Conservation (phyloP, 257 asterid species). For the Solanum infundibuliforme region DNA sequence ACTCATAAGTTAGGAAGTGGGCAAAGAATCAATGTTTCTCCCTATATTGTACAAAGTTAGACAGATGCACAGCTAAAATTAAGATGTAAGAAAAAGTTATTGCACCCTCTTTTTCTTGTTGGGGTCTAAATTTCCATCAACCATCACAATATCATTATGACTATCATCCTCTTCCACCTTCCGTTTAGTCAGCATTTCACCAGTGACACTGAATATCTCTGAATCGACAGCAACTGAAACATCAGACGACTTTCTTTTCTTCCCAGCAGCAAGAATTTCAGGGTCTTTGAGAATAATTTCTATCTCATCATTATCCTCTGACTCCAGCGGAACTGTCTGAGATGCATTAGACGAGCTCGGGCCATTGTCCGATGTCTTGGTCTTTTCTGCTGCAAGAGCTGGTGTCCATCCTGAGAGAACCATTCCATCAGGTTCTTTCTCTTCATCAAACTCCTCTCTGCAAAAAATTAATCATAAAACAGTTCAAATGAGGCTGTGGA, state of each 20-base stretch:
- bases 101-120: constrained; percentile 40
- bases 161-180: constrained; percentile 26
- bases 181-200: constrained; percentile 24
- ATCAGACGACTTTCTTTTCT: constrained; percentile 56
- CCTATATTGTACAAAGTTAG: constrained; percentile 36
- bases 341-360: constrained; percentile 55
- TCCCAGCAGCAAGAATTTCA: constrained; percentile 18
- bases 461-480: constrained; percentile 2
- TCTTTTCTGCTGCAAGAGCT: constrained; percentile 37
- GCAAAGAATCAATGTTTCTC: constrained; percentile 34
- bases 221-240: constrained; percentile 10
- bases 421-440: constrained; percentile 93
- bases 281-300: constrained; percentile 27
- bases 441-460: constrained; percentile 92
- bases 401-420: constrained; percentile 79
- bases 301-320: constrained; percentile 51
- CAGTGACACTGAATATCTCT: constrained; percentile 3
- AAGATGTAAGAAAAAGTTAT: constrained; percentile 8
- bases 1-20: constrained; percentile 12
- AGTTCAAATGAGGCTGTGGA: neutral
- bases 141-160: constrained; percentile 26
- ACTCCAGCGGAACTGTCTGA: constrained; percentile 17
- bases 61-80: constrained; percentile 11
- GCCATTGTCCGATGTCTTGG: constrained; percentile 40
- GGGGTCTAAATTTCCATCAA: constrained; percentile 25